These are phyloP conservation scores for Schwanniomyces yamadae DNA, from an alignment of 805 yeast species.

Conservation along the genomic window DNA sequence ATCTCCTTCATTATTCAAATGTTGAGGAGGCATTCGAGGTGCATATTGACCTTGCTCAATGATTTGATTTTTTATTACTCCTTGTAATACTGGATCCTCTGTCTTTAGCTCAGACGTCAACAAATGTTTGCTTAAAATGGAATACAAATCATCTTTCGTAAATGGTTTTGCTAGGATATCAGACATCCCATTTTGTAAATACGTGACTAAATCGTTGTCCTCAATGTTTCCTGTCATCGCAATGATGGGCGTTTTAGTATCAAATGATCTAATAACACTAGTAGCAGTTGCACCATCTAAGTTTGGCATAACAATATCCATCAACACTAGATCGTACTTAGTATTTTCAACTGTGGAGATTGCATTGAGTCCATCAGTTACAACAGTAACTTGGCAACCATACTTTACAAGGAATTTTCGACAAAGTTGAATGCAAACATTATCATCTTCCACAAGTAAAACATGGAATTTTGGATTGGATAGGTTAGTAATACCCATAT, in stretches of 20 bases:
- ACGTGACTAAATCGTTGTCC: constrained; percentile 75
- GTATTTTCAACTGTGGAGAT: constrained; percentile 71
- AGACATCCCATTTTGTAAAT: constrained; percentile 84
- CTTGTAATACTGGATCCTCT: constrained; percentile 7
- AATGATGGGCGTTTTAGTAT: constrained; percentile 82
- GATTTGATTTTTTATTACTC: constrained; percentile 2
- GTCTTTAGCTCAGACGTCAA: constrained; percentile 32
- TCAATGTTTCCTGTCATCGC: constrained; percentile 93
- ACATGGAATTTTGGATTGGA: constrained; percentile 61
- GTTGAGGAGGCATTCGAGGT: no score
- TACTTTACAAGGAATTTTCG: constrained; percentile 78
- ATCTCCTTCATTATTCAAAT: constrained; percentile 8
- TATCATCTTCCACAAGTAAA: constrained; percentile 75
- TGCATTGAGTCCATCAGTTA: constrained; percentile 88
- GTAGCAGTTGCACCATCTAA: constrained; percentile 90
- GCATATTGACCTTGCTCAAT: neutral
- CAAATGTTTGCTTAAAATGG: constrained; percentile 73
- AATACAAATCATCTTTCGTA: constrained; percentile 78
- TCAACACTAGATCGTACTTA: constrained; percentile 71
- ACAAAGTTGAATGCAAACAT: constrained; percentile 79
- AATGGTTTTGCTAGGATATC: constrained; percentile 94
- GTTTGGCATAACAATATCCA: constrained; percentile 91
- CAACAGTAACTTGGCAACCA: constrained; percentile 92
- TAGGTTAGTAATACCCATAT: constrained; percentile 22
- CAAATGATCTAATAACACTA: constrained; percentile 81